Percentiles rank a stretch among this genome's conserved stretches.
These are phyloP conservation scores for Macadamia tetraphylla DNA, from an alignment of 164 flowering plant genomes.

Conservation along the genomic window DNA sequence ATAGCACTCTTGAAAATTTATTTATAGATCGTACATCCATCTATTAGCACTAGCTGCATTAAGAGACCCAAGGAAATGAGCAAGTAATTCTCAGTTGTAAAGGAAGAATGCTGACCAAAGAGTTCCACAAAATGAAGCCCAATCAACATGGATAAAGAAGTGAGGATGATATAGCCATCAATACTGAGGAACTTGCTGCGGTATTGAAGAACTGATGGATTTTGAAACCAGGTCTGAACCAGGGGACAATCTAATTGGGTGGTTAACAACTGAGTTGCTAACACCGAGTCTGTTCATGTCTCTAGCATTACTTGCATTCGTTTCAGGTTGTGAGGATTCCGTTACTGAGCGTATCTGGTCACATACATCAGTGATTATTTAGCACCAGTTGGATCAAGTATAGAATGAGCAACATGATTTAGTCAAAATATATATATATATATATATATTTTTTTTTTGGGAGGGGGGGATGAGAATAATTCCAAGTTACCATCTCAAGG, in stretches of 20 bases:
- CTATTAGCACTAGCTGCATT: too few relatives aligned
- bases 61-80: not conserved
- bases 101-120: conserved; percentile 16
- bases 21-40: too few relatives aligned
- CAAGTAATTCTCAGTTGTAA: not conserved
- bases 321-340: conserved; percentile 49
- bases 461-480: not conserved
- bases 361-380: not conserved
- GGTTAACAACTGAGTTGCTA: conserved; percentile 40
- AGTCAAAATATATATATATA: too few relatives aligned
- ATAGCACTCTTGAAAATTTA: too few relatives aligned
- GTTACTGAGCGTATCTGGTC: conserved; percentile 52
- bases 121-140: not conserved
- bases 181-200: conserved; percentile 59
- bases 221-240: conserved; percentile 67
- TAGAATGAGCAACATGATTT: not conserved
- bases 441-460: too few relatives aligned
- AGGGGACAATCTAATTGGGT: conserved; percentile 44
- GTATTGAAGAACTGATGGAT: conserved; percentile 45
- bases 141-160: not conserved
- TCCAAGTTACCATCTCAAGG: conserved; percentile 49
- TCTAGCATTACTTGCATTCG: conserved; percentile 30
- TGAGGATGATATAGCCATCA: conserved; percentile 11
- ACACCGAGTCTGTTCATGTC: conserved; percentile 47
- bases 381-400: not conserved